Evolutionary conservation across 768 basidiomycete species (phyloP).

Genomic region (Botryobasidium botryosum): DNA sequence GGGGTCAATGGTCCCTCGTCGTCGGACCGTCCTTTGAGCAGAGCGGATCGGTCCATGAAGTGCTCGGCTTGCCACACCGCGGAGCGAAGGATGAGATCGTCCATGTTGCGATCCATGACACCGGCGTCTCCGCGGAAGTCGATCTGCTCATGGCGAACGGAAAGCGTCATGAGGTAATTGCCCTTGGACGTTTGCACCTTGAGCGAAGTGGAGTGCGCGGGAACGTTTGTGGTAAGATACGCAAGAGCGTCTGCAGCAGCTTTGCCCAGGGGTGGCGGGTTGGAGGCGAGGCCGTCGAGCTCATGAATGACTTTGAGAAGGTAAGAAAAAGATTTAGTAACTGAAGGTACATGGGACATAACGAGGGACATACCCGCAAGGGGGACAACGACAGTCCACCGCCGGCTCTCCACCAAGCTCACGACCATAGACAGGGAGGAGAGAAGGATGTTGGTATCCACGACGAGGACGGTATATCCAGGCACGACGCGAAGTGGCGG

Average conservation of each 20-base stretch:
- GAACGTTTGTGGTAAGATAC: slow-evolving; percentile 62
- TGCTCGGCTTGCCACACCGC: slow-evolving; percentile 90
- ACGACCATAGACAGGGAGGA: slow-evolving; percentile 60
- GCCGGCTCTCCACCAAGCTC: slow-evolving; percentile 57
- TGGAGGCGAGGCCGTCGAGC: slow-evolving; percentile 71
- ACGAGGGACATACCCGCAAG: slow-evolving; percentile 33
- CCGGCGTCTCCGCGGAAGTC: slow-evolving; percentile 34
- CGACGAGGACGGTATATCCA: slow-evolving; percentile 78
- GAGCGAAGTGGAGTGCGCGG: slow-evolving; percentile 54
- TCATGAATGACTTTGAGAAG: slow-evolving; percentile 63
- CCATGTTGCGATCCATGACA: slow-evolving; percentile 62
- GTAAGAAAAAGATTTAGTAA: not conserved
- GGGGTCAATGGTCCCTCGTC: slow-evolving; percentile 17
- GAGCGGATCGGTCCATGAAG: slow-evolving; percentile 67
- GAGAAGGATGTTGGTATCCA: slow-evolving; percentile 91
- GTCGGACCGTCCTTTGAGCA: slow-evolving; percentile 34
- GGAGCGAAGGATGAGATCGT: slow-evolving; percentile 84
- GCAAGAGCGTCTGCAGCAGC: slow-evolving; percentile 55
- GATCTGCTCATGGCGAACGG: slow-evolving; percentile 67
- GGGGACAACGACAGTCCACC: slow-evolving; percentile 83
- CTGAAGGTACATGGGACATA: not conserved
- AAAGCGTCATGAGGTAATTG: slow-evolving; percentile 76
- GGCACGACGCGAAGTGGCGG: slow-evolving; percentile 42
- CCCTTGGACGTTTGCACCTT: slow-evolving; percentile 93
- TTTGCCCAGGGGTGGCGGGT: slow-evolving; percentile 44